Evolutionary conservation across 2,329 filamentous ascomycete species (phyloP).

Genomic region (Talaromyces sp.): DNA sequence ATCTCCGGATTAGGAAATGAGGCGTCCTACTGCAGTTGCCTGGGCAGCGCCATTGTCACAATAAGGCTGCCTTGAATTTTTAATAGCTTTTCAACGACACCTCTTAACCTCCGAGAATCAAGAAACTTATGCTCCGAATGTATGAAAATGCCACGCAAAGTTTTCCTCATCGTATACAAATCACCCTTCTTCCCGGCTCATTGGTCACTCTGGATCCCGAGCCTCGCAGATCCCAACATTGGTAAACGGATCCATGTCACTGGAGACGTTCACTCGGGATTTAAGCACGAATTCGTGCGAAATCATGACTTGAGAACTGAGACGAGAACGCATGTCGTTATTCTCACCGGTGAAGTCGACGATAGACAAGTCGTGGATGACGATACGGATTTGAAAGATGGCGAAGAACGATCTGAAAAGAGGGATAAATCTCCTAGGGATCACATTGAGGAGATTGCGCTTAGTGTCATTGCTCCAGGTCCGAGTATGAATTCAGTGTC

Average conservation of each 20-base stretch:
- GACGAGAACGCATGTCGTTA: neutral
- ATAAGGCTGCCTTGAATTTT: neutral
- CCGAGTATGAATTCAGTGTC: neutral
- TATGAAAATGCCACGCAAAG: neutral
- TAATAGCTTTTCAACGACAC: too few species aligned
- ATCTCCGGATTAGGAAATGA: too few species aligned
- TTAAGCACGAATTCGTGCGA: neutral
- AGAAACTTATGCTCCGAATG: too few species aligned
- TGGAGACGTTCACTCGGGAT: neutral
- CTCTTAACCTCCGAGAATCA: too few species aligned
- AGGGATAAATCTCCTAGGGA: neutral
- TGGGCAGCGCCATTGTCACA: too few species aligned
- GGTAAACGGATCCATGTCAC: neutral
- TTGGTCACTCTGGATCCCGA: neutral
- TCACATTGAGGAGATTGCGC: neutral
- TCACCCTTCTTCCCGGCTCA: neutral
- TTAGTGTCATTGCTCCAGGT: neutral
- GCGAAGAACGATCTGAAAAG: neutral
- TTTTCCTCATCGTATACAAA: neutral
- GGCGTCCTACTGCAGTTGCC: too few species aligned
- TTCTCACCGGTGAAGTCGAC: neutral
- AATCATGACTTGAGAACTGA: neutral
- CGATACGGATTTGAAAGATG: neutral
- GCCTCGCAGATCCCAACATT: neutral
- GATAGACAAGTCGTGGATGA: neutral